Base-by-base conservation (phyloP, 768 basidiomycete species). In the Lyophyllum shimeji region DNA sequence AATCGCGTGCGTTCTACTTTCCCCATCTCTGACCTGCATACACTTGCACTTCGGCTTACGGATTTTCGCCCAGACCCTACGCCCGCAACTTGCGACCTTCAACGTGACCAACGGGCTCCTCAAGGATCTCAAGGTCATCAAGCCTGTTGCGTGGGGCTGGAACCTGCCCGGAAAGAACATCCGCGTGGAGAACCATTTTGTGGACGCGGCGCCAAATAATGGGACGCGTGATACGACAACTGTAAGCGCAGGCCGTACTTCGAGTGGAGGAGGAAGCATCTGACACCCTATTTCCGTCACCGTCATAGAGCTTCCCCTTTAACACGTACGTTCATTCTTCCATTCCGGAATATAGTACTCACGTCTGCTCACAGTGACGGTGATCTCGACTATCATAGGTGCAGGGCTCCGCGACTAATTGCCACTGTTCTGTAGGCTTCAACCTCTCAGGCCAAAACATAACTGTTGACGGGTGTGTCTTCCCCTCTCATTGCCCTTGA, bases 111-210 rank as follows among this genome's bases (percentile, higher is more conserved):
- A 74, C 44, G 77, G 77, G 18, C 50, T 68, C 34, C 60, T 70
- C 18, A 60, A 63, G 23, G 65, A 73, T 42, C 62, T 77, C 12
- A 74, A 79, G 71, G 69, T 78, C 52, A 74, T 76, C 63, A 78
- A 80, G 52, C 79, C 80, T 9, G 67, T 81, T 52, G 79, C 80
- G 9, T 81, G 80, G 79, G 76, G 75, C 8, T 76, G 74, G 73
- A 74, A 73, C 59, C 55, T 77, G 18, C 71, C 74, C 3, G 75
- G 75, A 3, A 55, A 64, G 53, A 77, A 77, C 56, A 63, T 76
- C 24, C 67, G 64, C 33, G 71, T 76, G 11, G 67, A 71, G 50
- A 69, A 76, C 56, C 74, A 75, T 52, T 74, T 69, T 56, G 73
- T 76, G 21, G 75, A 76, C 55, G 75, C 76, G 2, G 63, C 65